Conservation (phyloP, 495 filamentous ascomycete species). For the Chaetomium tenue region DNA sequence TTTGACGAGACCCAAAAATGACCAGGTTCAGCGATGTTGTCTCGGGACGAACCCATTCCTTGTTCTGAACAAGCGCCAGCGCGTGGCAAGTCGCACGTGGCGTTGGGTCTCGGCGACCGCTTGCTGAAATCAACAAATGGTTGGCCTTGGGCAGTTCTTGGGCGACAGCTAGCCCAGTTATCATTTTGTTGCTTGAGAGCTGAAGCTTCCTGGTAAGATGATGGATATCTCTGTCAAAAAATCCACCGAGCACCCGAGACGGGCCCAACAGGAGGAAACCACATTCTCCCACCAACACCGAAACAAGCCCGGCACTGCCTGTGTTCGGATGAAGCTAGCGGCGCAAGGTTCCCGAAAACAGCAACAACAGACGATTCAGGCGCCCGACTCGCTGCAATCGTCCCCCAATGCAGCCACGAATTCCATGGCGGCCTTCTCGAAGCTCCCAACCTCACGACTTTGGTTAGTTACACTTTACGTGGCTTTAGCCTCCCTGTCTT, state of each 20-base stretch:
- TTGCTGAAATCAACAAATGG: background rate
- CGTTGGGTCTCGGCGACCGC: background rate
- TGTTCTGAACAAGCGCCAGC: background rate
- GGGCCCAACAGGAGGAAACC: background rate
- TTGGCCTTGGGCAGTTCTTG: too few species aligned
- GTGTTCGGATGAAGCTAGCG: background rate
- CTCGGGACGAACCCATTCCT: background rate
- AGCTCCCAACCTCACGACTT: background rate
- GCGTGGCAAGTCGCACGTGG: constrained; percentile 7
- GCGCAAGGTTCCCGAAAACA: background rate
- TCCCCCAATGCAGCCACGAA: background rate
- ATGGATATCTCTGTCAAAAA: background rate
- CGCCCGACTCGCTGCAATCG: background rate
- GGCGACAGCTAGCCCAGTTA: background rate
- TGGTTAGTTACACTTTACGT: background rate
- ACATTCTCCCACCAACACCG: background rate
- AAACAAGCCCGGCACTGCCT: background rate
- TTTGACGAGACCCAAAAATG: too few species aligned
- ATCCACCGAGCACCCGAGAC: background rate
- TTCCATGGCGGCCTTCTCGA: background rate
- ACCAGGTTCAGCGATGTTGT: too few species aligned
- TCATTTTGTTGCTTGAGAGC: background rate
- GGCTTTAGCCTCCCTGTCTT: background rate
- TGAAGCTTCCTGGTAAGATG: background rate
- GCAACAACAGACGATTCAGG: background rate